Base-by-base conservation (phyloP, 148 eudicot genomes). In the Fagopyrum tataricum region DNA sequence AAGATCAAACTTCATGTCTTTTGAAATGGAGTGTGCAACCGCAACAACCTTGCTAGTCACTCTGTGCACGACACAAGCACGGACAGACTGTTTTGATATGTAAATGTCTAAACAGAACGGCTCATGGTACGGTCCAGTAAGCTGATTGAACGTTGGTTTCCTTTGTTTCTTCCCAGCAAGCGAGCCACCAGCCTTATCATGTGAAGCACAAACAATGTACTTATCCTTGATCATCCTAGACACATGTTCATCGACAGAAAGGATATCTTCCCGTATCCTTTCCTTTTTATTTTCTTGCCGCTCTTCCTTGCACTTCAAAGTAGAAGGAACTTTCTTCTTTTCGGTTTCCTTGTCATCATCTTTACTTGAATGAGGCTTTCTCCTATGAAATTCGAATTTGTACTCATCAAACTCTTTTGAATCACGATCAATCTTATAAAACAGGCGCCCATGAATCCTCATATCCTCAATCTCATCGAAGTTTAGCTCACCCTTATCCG, bases 21-120 rank as follows among this genome's bases (percentile, higher is more conserved):
- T 94, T 6, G 98, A 94, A 44, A 94, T 94, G 14, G 98, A 94
- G 85, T 94, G 95, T 13, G 98, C 90, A 72, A 91, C 98, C 69
- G 78, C 91, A 24, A 94, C 97, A 47, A 94, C 98, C 59, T 91
- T 91, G 87, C 98, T 94, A 41, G 98, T 91, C 6, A 84, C 93
- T 55, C 98, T 85, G 74, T 94, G 98, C 73, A 94, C 85, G 44
- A 94, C 80, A 79, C 95, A 86, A 49, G 98, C 98, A 67, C 98
- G 91, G 9, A 89, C 93, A 47, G 98, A 94, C 24, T 88, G 92
- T 76, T 85, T 94, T 0, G 98, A 85, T 74, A 94, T 78, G 41
- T 81, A 82, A 55, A 91, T 81, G 77, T 94, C 98, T 68, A 94
- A 82, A 73, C 98, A 94, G 81, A 94, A 94, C 4, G 98, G 98